Evolutionary conservation across 2,329 filamentous ascomycete genomes (phyloP).

Genomic region (Tolypocladium nubicola): DNA sequence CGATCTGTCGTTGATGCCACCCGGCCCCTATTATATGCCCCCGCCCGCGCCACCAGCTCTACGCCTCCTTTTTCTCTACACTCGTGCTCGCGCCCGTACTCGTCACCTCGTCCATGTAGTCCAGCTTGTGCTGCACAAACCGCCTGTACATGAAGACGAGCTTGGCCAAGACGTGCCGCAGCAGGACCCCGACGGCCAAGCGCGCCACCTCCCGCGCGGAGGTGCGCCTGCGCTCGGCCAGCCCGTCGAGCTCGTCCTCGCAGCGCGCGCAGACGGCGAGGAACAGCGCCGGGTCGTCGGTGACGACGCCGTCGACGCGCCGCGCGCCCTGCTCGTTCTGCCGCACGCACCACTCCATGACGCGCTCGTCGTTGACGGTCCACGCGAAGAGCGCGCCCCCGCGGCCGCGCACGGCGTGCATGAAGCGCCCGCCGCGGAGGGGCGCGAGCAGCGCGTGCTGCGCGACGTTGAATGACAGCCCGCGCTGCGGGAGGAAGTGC

Average conservation of each 20-base stretch:
- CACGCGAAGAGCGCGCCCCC: constrained; percentile 60
- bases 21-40: neutral
- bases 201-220: constrained; percentile 7
- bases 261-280: constrained; percentile 43
- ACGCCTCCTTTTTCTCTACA: constrained; percentile 5
- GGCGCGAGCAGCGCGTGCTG: constrained; percentile 58
- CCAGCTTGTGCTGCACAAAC: constrained; percentile 14
- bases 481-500: constrained; percentile 52
- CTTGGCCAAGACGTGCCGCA: constrained; percentile 11
- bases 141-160: constrained; percentile 14
- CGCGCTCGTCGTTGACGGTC: constrained; percentile 72
- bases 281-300: constrained; percentile 67
- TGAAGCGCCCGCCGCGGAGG: constrained; percentile 51
- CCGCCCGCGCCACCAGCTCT: neutral
- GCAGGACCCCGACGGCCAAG: constrained; percentile 8
- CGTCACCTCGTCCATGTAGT: constrained; percentile 13
- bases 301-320: constrained; percentile 69
- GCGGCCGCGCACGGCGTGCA: constrained; percentile 39
- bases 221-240: constrained; percentile 2
- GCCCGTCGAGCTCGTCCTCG: constrained; percentile 22
- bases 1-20: neutral
- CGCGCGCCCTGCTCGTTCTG: constrained; percentile 13
- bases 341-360: constrained; percentile 72
- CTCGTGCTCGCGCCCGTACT: neutral
- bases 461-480: constrained; percentile 71